Evolutionary conservation across 768 basidiomycete genomes (phyloP).

Genomic region (Pleurotus salmoneostramineus): DNA sequence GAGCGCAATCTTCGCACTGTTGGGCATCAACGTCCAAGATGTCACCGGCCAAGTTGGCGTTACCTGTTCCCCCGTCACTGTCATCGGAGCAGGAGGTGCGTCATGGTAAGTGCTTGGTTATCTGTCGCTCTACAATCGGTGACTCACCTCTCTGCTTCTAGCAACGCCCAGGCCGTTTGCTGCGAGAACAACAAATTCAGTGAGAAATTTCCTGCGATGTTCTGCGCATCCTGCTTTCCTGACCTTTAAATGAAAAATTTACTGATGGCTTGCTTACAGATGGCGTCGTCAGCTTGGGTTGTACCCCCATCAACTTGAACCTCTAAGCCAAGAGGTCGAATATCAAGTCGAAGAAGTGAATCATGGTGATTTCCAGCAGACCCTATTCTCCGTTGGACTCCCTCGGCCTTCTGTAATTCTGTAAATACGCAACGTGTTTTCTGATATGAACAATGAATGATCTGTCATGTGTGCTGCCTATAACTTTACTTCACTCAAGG

Average conservation of each 20-base stretch:
- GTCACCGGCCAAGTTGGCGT: constrained; percentile 20
- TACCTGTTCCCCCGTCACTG: constrained; percentile 23
- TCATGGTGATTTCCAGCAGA: no score
- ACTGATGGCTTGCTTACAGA: neutral
- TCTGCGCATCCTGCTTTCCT: neutral
- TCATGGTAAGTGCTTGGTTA: constrained; percentile 15
- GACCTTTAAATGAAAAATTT: neutral
- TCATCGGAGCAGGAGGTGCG: constrained; percentile 16
- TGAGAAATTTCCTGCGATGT: constrained; percentile 7
- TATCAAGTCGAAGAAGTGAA: neutral
- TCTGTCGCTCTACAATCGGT: neutral
- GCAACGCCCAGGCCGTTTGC: constrained; percentile 25
- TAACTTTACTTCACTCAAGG: no score
- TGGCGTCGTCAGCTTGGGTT: constrained; percentile 8
- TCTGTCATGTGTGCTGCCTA: no score
- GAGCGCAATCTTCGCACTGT: constrained; percentile 14
- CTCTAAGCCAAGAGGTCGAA: neutral
- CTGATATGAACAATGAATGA: no score
- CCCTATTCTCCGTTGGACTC: no score
- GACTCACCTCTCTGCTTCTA: constrained; percentile 2
- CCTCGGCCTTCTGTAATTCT: no score
- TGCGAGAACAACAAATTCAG: constrained; percentile 23
- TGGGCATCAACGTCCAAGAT: constrained; percentile 18
- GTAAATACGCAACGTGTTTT: no score
- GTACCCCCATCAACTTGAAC: constrained; percentile 19